Conservation (phyloP, 2,329 filamentous ascomycete species). For the Fusarium sarcochroum region DNA sequence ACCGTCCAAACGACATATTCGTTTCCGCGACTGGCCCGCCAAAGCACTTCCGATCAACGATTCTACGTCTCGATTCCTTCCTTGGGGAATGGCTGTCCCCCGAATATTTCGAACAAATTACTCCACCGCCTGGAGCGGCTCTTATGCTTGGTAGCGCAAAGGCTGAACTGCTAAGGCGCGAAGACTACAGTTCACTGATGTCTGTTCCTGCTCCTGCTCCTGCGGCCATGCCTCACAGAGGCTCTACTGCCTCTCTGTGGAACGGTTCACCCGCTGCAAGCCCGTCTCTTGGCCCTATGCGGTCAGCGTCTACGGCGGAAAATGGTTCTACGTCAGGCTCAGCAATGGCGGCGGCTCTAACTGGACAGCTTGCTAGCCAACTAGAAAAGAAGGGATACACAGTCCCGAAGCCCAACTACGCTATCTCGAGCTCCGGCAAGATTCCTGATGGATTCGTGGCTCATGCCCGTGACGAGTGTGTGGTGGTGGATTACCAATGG, state of each 20-base stretch:
- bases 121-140: slow-evolving; percentile 85
- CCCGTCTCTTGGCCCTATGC: slow-evolving; percentile 40
- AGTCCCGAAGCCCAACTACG: slow-evolving; percentile 84
- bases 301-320: slow-evolving; percentile 44
- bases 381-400: slow-evolving; percentile 69
- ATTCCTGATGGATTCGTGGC: slow-evolving; percentile 92
- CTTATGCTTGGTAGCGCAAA: slow-evolving; percentile 93
- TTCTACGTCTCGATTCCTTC: slow-evolving; percentile 89
- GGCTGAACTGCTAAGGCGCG: slow-evolving; percentile 83
- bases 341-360: slow-evolving; percentile 54
- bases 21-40: slow-evolving; percentile 51
- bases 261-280: slow-evolving; percentile 51
- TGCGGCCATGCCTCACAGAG: slow-evolving; percentile 42
- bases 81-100: slow-evolving; percentile 96
- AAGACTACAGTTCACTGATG: slow-evolving; percentile 72
- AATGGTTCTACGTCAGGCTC: slow-evolving; percentile 49
- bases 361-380: slow-evolving; percentile 47
- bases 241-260: slow-evolving; percentile 52
- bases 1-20: slow-evolving; percentile 54
- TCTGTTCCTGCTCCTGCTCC: slow-evolving; percentile 34
- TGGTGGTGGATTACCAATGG: slow-evolving; percentile 94
- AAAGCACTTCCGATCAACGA: slow-evolving; percentile 65
- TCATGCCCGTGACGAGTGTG: slow-evolving; percentile 89
- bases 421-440: slow-evolving; percentile 81
- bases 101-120: slow-evolving; percentile 93